A percentile compares a stretch with the other conserved stretches of the same genome.
Evolutionary conservation across 2,329 filamentous ascomycete genomes (phyloP).

Genomic region (Geosmithia putterillii): DNA sequence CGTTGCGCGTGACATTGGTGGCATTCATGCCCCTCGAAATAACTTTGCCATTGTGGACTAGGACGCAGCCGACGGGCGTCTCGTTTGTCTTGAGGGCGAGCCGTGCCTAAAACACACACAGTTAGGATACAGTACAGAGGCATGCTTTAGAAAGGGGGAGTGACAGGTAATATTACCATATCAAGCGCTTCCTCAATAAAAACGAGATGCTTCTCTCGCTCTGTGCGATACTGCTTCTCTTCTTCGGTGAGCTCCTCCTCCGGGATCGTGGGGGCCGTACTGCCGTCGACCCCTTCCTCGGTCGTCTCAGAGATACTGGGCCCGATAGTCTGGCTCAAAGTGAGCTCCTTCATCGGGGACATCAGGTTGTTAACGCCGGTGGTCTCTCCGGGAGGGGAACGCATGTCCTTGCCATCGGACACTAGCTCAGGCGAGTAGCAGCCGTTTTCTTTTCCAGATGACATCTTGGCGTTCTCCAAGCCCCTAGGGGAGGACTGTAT

Average conservation of each 20-base stretch:
- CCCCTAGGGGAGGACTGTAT: neutral
- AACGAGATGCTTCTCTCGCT: constrained; percentile 21
- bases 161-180: constrained; percentile 48
- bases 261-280: neutral
- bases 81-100: constrained; percentile 77
- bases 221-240: constrained; percentile 7
- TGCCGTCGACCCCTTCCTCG: neutral
- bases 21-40: constrained; percentile 94
- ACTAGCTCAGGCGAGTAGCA: neutral
- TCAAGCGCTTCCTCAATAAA: constrained; percentile 81
- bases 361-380: neutral
- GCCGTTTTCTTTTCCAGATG: neutral
- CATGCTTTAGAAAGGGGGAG: neutral
- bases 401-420: neutral
- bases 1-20: constrained; percentile 82
- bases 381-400: neutral
- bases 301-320: too few species aligned
- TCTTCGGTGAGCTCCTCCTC: constrained; percentile 2
- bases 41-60: constrained; percentile 67
- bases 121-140: too few species aligned
- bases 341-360: neutral
- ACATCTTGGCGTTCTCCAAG: neutral
- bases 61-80: constrained; percentile 91
- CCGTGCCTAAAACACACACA: constrained; percentile 51
- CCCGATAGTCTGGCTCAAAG: neutral